These are phyloP conservation scores for Leishmania guyanensis DNA, from an alignment of 208 protist species.

Conservation along the genomic window DNA sequence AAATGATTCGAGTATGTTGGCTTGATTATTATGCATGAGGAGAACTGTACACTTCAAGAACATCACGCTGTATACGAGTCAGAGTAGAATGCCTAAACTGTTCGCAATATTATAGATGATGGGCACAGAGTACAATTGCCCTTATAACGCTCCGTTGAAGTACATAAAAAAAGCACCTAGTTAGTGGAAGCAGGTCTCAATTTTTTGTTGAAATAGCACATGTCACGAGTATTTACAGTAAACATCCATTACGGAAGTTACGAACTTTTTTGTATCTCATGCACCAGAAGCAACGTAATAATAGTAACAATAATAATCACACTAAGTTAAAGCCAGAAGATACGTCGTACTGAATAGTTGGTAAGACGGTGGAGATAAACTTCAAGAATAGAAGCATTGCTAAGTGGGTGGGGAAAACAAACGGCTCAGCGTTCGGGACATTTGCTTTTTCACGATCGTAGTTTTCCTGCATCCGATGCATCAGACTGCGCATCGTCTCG, in stretches of 20 bases:
- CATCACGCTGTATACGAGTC: background rate
- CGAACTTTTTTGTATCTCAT: background rate
- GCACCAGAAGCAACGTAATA: background rate
- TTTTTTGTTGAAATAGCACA: background rate
- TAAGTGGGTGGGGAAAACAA: slow-evolving; percentile 54
- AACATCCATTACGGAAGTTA: background rate
- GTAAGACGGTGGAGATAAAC: slow-evolving; percentile 96
- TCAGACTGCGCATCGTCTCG: slow-evolving; percentile 94
- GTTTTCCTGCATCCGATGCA: slow-evolving; percentile 74
- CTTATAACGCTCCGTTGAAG: background rate
- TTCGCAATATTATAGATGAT: background rate
- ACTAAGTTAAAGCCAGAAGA: slow-evolving; percentile 73
- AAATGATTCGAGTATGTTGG: background rate
- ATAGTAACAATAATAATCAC: background rate
- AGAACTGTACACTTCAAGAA: background rate
- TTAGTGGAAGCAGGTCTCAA: background rate
- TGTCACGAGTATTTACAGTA: too few species aligned
- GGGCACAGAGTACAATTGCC: too few species aligned
- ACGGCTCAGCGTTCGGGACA: slow-evolving; percentile 37
- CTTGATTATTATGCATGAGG: background rate
- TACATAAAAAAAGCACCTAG: background rate
- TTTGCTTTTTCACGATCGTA: slow-evolving; percentile 45
- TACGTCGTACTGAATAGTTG: slow-evolving; percentile 97
- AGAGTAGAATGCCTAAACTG: background rate
- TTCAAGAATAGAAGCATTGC: slow-evolving; percentile 80